A percentile compares a stretch with the other conserved stretches of the same genome.
phyloP scores from a whole-genome alignment of 2,329 filamentous ascomycete genomes.

The Didymella pinodella region DNA sequence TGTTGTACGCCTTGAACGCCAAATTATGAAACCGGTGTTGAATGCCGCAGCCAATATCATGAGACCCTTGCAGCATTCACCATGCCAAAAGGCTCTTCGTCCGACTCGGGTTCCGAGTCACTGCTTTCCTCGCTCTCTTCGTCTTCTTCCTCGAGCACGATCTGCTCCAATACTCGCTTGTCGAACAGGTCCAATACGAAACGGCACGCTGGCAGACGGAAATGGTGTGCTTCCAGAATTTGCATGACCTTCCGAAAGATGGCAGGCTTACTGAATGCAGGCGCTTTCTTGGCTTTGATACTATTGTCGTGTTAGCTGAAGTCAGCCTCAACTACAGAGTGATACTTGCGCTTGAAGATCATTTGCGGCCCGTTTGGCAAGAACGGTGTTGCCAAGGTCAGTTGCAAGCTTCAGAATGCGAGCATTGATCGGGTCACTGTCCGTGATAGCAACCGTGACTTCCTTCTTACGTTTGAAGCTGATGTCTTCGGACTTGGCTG shows the following conservation, averaged over 20 bases:
- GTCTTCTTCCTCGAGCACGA: slow-evolving; percentile 79
- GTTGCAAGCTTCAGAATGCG: slow-evolving; percentile 85
- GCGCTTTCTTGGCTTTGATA: slow-evolving; percentile 76
- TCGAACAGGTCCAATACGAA: slow-evolving; percentile 96
- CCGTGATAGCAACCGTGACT: slow-evolving; percentile 66
- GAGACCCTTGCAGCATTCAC: slow-evolving; percentile 28
- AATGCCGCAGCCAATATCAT: slow-evolving; percentile 22
- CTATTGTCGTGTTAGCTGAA: slow-evolving; percentile 54
- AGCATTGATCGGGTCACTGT: slow-evolving; percentile 69
- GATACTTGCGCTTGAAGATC: slow-evolving; percentile 71
- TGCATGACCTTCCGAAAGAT: slow-evolving; percentile 88
- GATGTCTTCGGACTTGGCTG: slow-evolving; percentile 39
- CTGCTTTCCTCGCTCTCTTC: slow-evolving; percentile 48
- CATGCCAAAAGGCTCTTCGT: slow-evolving; percentile 28
- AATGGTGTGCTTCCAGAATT: slow-evolving; percentile 88
- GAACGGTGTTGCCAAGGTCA: slow-evolving; percentile 90
- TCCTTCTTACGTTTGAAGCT: slow-evolving; percentile 45
- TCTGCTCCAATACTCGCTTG: slow-evolving; percentile 81
- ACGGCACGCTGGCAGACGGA: slow-evolving; percentile 82
- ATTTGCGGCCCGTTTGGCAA: slow-evolving; percentile 84
- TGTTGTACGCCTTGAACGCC: slow-evolving; percentile 33
- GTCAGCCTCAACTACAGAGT: background rate
- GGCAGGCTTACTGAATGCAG: slow-evolving; percentile 75
- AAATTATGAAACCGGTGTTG: slow-evolving; percentile 7
- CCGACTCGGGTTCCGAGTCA: slow-evolving; percentile 45